These are phyloP conservation scores for Fraxinus sp. DNA, from an alignment of 305 asterid species.

Conservation along the genomic window DNA sequence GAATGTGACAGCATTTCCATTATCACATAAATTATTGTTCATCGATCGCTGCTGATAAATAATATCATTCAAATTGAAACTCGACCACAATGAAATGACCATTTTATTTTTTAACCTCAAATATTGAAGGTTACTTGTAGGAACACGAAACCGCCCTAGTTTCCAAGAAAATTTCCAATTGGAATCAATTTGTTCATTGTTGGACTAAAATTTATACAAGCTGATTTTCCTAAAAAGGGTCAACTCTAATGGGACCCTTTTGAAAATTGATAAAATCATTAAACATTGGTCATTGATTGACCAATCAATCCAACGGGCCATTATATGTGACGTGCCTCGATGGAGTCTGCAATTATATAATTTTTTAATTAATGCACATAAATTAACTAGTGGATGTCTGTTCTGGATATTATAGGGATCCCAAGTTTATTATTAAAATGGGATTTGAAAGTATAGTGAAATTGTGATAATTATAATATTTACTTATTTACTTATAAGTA, in stretches of 20 bases:
- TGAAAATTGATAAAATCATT: conserved; percentile 9
- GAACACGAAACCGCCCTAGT: not conserved
- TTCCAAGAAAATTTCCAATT: not conserved
- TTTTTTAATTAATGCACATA: conserved; percentile 20
- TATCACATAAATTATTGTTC: not conserved
- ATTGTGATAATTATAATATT: conserved; percentile 10
- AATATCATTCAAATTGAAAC: not conserved
- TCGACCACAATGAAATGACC: not conserved
- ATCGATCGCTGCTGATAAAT: too few relatives aligned
- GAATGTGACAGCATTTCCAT: not conserved
- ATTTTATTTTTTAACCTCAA: not conserved
- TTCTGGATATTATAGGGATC: conserved; percentile 12
- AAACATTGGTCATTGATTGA: conserved; percentile 44
- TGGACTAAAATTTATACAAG: not conserved
- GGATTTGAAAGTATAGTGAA: conserved; percentile 31
- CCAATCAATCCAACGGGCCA: conserved; percentile 34
- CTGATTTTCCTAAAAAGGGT: conserved; percentile 16
- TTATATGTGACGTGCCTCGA: conserved; percentile 13
- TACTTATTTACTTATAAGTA: not conserved
- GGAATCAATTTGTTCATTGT: not conserved
- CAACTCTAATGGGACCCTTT: conserved; percentile 21
- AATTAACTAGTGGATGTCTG: conserved; percentile 27
- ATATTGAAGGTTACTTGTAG: not conserved
- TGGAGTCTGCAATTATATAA: conserved; percentile 17
- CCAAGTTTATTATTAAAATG: conserved; percentile 21